A percentile compares a stretch with the other conserved stretches of the same genome.
Conservation (phyloP, 1,284 basidiomycete species). For the Melampsora abietis-canadensis region DNA sequence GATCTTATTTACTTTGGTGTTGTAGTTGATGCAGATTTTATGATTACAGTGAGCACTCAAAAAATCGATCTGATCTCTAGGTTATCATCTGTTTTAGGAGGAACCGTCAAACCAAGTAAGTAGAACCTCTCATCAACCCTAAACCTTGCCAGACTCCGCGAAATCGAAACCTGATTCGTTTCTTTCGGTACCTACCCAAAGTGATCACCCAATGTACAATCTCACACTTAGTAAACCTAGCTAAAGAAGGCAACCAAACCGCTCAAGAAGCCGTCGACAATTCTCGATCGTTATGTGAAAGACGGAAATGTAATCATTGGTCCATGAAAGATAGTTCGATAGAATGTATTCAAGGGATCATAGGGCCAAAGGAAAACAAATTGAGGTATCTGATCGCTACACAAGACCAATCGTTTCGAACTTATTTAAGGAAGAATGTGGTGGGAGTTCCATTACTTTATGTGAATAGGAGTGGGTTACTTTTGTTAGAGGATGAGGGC, state of each 20-base stretch:
- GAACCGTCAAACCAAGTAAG: slow-evolving; percentile 29
- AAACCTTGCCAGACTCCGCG: no score
- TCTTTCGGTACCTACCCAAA: not conserved
- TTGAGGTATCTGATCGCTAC: slow-evolving; percentile 23
- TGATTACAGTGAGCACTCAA: slow-evolving; percentile 16
- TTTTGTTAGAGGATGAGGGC: slow-evolving; percentile 25
- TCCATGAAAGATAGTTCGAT: slow-evolving; percentile 27
- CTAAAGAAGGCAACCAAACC: slow-evolving; percentile 24
- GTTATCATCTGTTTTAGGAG: slow-evolving; percentile 23
- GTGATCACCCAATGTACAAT: slow-evolving; percentile 39
- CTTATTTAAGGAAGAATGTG: slow-evolving; percentile 14
- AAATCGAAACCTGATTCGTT: no score
- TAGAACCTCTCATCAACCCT: not conserved
- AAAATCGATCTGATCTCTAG: slow-evolving; percentile 28
- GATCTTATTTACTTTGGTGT: not conserved
- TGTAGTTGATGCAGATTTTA: slow-evolving; percentile 33
- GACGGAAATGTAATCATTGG: slow-evolving; percentile 37
- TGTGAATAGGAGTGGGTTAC: slow-evolving; percentile 10
- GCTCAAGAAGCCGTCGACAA: slow-evolving; percentile 31
- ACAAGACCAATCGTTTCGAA: slow-evolving; percentile 10
- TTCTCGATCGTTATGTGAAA: slow-evolving; percentile 16
- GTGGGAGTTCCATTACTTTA: slow-evolving; percentile 28
- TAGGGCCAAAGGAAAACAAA: slow-evolving; percentile 30
- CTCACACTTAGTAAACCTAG: slow-evolving; percentile 15
- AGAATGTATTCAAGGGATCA: slow-evolving; percentile 30